A percentile compares a stretch with the other conserved stretches of the same genome.
Conservation (phyloP, 2,329 filamentous ascomycete species). For the Aspergillus ruber region DNA sequence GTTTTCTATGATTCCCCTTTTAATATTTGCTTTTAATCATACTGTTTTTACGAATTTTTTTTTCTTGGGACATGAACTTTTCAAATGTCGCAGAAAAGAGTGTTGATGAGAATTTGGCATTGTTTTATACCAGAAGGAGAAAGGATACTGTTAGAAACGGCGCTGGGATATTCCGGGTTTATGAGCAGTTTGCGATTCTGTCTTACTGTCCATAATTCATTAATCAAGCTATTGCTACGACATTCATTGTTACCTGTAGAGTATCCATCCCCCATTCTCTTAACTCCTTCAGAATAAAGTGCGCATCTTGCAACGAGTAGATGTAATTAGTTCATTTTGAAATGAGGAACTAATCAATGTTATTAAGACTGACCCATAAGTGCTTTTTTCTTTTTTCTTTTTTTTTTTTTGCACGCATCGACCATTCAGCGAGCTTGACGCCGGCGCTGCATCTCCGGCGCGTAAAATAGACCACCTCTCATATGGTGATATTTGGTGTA, state of each 20-base stretch:
- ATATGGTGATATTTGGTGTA: neutral
- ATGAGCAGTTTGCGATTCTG: neutral
- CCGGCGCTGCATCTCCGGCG: neutral
- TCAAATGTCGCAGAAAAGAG: slow-evolving; percentile 18
- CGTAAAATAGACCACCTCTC: neutral
- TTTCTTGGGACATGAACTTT: slow-evolving; percentile 21
- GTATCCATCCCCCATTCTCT: neutral
- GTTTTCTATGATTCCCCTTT: slow-evolving; percentile 5
- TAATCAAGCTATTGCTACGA: neutral
- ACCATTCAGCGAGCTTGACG: neutral
- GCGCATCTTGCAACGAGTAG: neutral
- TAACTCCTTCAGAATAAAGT: too few species aligned
- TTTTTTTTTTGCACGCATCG: neutral
- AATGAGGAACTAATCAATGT: neutral
- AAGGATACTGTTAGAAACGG: neutral
- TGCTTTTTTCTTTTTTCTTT: too few species aligned
- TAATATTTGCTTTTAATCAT: slow-evolving; percentile 10
- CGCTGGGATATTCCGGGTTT: neutral
- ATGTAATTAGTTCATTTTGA: neutral
- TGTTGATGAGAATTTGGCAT: neutral
- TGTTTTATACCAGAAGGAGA: neutral
- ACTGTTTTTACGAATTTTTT: slow-evolving; percentile 11
- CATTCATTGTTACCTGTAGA: too few species aligned
- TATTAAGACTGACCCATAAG: neutral
- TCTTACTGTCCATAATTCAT: neutral